phyloP scores from a whole-genome alignment of 2,329 filamentous ascomycete species.

The Fusarium sp. region DNA sequence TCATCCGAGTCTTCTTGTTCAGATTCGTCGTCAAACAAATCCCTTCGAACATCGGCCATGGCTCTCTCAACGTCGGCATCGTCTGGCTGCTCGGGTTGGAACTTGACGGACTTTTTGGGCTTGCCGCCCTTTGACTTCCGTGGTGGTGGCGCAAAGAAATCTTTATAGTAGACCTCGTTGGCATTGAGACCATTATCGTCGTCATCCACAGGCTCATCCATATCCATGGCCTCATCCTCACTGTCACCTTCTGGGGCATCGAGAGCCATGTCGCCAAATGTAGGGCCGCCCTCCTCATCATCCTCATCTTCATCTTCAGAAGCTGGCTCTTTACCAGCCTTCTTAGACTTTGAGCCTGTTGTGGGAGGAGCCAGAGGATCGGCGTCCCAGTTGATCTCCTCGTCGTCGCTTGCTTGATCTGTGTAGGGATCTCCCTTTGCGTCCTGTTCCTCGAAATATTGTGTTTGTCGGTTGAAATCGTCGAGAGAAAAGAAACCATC shows the following conservation, averaged over 20 bases:
- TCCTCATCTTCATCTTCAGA: slow-evolving; percentile 63
- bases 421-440: slow-evolving; percentile 79
- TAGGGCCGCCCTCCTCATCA: slow-evolving; percentile 82
- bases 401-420: slow-evolving; percentile 82
- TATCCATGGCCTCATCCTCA: slow-evolving; percentile 71
- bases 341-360: slow-evolving; percentile 46
- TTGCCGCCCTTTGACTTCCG: slow-evolving; percentile 72
- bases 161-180: slow-evolving; percentile 89
- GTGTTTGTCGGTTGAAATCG: slow-evolving; percentile 94
- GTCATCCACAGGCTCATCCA: slow-evolving; percentile 64
- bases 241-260: slow-evolving; percentile 77
- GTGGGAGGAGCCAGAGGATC: slow-evolving; percentile 72
- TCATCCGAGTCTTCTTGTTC: slow-evolving; percentile 75
- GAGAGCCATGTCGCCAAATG: slow-evolving; percentile 83
- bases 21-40: slow-evolving; percentile 86
- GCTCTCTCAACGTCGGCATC: slow-evolving; percentile 81
- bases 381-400: slow-evolving; percentile 87
- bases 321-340: slow-evolving; percentile 48
- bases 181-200: slow-evolving; percentile 77
- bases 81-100: slow-evolving; percentile 60
- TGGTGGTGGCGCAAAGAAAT: slow-evolving; percentile 92
- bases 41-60: slow-evolving; percentile 87
- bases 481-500: slow-evolving; percentile 99
- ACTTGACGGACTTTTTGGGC: slow-evolving; percentile 56
- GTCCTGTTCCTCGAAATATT: slow-evolving; percentile 90